Base-by-base conservation (phyloP, 1,284 basidiomycete genomes). In the Cryptococcus amylolentus region DNA sequence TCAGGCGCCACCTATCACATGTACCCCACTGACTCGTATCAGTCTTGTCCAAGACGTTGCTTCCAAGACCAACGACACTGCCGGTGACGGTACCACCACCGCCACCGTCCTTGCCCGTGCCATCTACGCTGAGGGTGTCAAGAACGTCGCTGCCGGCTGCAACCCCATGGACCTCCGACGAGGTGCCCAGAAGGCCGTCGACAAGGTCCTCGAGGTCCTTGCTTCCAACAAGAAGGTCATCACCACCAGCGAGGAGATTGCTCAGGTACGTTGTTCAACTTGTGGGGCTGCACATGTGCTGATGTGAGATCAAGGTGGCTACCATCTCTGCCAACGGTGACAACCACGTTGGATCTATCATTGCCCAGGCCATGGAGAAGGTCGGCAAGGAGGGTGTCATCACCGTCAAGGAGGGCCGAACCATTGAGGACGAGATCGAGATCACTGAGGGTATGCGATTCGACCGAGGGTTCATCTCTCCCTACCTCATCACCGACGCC, bases 361-460 rank as follows among this genome's bases (percentile, higher is more conserved):
- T 98, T 78, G 93, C 95, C n/a, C 91, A 93, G 73, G 95, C 95
- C 3, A 98, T 98, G 95, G 95, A 98, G 81, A 97, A 97, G 80
- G 95, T 98, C 62, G 95, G 95, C 76, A 97, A 97, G 82, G 95
- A 98, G 80, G 95, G 95, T 78, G 95, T 98, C 75, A 98, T 98
- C 82, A 98, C 95, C 60, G 94, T 98, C 78, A 97, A 96, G 83
- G 95, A 98, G 80, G 95, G 95, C 55, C 86, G 88, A 64, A 98
- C 95, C 13, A 95, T 95, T 66, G 92, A 97, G 70, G 95, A 98
- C 76, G 89, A 97, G 81, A 98, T 98, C 75, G 95, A 98, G 79
- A 94, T 98, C 74, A 98, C 95, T 35, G 95, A 98, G 81, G 95
- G 95, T 76, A 98, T 98, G 95, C 87, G 93, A 71, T 98, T 98